Evolutionary conservation across 75 land plant genomes (phyloP).

Genomic region (Picea sitchensis): DNA sequence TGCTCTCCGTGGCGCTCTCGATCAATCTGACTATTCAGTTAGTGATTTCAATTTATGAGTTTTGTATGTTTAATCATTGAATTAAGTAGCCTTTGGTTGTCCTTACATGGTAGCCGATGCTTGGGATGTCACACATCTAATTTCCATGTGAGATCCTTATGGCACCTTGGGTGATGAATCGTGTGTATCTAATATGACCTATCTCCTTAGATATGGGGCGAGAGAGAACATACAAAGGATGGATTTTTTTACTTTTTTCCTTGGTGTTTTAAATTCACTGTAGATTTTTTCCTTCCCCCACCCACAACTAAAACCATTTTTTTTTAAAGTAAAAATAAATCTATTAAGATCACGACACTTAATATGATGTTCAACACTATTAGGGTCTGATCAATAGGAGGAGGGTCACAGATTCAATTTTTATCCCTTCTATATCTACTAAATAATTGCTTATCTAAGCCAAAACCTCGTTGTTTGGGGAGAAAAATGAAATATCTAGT

Average conservation of each 20-base stretch:
- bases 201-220: background rate
- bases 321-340: background rate
- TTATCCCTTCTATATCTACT: no score
- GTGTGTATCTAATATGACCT: background rate
- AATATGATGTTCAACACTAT: no score
- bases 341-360: no score
- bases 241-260: background rate
- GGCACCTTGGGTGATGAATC: background rate
- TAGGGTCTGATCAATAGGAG: no score
- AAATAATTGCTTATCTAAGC: no score
- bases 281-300: background rate
- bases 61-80: background rate
- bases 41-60: background rate
- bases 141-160: background rate
- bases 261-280: background rate
- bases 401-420: no score
- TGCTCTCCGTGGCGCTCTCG: no score
- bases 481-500: no score
- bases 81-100: background rate
- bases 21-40: no score
- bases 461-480: no score
- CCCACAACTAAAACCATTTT: background rate
- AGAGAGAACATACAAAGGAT: background rate
- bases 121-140: background rate
- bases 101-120: background rate